A percentile compares a stretch with the other conserved stretches of the same genome.
Conservation (phyloP, 257 asterid genomes). For the Nicotiana obtusifolia region DNA sequence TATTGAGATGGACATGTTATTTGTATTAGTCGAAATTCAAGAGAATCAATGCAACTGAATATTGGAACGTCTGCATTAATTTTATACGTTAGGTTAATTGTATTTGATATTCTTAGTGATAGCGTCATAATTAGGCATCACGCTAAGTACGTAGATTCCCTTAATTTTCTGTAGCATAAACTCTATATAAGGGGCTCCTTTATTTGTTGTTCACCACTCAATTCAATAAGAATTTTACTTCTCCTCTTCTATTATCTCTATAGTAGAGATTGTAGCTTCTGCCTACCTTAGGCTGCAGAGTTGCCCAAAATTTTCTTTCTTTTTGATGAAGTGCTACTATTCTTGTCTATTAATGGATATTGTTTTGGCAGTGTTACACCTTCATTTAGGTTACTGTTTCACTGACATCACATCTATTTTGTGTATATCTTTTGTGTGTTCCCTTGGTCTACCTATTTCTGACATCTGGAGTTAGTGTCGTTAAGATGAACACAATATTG, state of each 20-base stretch:
- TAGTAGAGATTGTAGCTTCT: neutral
- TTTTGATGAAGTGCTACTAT: neutral
- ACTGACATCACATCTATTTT: neutral
- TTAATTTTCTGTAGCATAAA: neutral
- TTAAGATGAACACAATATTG: neutral
- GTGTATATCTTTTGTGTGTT: neutral
- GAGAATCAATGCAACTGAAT: neutral
- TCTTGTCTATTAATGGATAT: neutral
- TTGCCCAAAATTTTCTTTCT: neutral
- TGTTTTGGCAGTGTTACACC: neutral
- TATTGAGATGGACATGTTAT: neutral
- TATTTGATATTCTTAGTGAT: neutral
- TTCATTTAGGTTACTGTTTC: neutral
- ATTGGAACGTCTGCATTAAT: neutral
- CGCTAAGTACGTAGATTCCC: neutral
- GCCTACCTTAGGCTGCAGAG: neutral
- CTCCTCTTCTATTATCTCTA: neutral
- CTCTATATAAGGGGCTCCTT: neutral
- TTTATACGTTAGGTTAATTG: neutral
- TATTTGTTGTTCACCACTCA: neutral
- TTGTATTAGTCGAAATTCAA: neutral
- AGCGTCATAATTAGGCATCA: neutral
- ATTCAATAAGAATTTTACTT: neutral
- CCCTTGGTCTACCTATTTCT: neutral
- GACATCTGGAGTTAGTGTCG: neutral